These are phyloP conservation scores for Zelopaecilomyces penicillatus DNA, from an alignment of 2,329 filamentous ascomycete species.

Conservation along the genomic window DNA sequence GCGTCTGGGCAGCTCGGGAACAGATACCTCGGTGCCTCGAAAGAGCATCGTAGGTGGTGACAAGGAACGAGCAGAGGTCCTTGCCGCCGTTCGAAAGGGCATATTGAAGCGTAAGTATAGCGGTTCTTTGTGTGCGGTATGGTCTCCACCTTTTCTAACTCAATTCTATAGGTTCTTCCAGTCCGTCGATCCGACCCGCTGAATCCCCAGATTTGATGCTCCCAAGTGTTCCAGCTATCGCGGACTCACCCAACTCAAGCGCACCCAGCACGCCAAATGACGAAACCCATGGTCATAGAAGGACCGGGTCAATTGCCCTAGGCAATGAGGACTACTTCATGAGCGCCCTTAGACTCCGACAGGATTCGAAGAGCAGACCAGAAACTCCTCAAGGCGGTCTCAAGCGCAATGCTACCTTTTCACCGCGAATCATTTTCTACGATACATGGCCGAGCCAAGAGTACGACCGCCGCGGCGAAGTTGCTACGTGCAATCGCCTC, in stretches of 20 bases:
- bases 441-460: conserved; percentile 95
- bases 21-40: conserved; percentile 55
- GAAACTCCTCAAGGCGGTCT: conserved; percentile 62
- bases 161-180: conserved; percentile 48
- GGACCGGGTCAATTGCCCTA: conserved; percentile 62
- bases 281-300: conserved; percentile 58
- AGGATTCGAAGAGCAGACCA: conserved; percentile 73
- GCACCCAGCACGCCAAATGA: conserved; percentile 83
- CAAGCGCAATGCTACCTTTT: conserved; percentile 67
- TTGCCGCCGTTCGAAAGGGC: conserved; percentile 88
- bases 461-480: conserved; percentile 91
- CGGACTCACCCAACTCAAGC: conserved; percentile 76
- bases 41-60: conserved; percentile 91
- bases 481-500: conserved; percentile 94
- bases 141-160: conserved; percentile 8
- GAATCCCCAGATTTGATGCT: conserved; percentile 52
- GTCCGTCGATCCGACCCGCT: conserved; percentile 53
- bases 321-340: conserved; percentile 87
- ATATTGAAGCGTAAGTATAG: conserved; percentile 72
- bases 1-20: conserved; percentile 46
- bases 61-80: conserved; percentile 79
- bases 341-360: conserved; percentile 61
- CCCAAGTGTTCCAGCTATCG: conserved; percentile 53
- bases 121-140: background rate
- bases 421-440: conserved; percentile 86